Evolutionary conservation across 345 rosid genomes (phyloP), one percentile per base, ranked within the genome.

Genomic region (Ailanthus altissimus): DNA sequence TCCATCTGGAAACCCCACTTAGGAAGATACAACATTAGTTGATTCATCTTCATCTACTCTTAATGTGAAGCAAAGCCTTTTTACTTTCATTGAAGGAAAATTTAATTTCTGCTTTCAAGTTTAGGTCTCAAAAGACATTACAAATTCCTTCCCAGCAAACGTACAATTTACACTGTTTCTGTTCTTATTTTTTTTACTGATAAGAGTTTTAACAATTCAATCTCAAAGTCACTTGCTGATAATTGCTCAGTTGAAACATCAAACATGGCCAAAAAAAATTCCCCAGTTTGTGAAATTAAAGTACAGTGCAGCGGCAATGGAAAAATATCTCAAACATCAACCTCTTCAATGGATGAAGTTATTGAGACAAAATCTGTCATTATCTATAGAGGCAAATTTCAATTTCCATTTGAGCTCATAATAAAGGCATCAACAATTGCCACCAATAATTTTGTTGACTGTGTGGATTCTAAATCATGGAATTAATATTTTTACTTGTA

Each of bases 1-100:
- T 69, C 40, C 73, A 51, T 50, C 16, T 28, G 38, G 42, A 46
- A 69, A 69, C 15, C 73, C 59, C 73, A 50, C 23, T 69, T 40
- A 63, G 9, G 18, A 36, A 67, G 51, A 28, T 4, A 50, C 28
- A 50, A 59, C 50, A 23, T 47, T 69, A 18, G 25, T 69, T 50
- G 43, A 69, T 69, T 69, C 60, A 69, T 50, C 57, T 45, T 69
- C 7, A 0, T 69, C 45, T 69, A 10, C 43, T 26, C 54, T 28
- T 10, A 40, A 40, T 40, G 69, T 64, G 40, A 60, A 60, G 16
- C 8, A 60, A 60, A 60, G 13, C 40, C 25, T 13, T 64, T 64
- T 21, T 56, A 43, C 5, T 66, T 21, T 43, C n/a, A 42, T 11
- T 32, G 43, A 18, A 5, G 51, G 32, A 66, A 66, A 42, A 10